Evolutionary conservation across 2,329 filamentous ascomycete genomes (phyloP).

Genomic region (Aspergillus niger): DNA sequence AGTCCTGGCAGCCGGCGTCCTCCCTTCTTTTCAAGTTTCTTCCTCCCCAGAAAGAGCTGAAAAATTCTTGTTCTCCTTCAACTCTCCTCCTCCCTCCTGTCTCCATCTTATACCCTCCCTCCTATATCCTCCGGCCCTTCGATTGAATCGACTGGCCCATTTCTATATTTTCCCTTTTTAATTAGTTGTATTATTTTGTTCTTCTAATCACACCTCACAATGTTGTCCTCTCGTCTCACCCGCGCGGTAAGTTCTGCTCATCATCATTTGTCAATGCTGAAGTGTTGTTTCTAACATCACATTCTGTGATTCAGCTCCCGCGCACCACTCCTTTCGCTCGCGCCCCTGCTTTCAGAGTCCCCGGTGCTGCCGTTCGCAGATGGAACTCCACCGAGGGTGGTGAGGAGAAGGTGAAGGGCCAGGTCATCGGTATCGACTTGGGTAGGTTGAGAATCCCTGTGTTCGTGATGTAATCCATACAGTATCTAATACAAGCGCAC

Average conservation of each 20-base stretch:
- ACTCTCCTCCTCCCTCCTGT: slow-evolving; percentile 10
- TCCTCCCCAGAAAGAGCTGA: slow-evolving; percentile 20
- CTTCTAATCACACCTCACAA: slow-evolving; percentile 49
- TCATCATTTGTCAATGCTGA: neutral
- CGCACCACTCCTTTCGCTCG: slow-evolving; percentile 72
- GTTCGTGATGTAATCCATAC: neutral
- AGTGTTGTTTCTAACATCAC: slow-evolving; percentile 11
- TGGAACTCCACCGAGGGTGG: slow-evolving; percentile 56
- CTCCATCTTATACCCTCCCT: slow-evolving; percentile 20
- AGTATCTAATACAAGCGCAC: slow-evolving; percentile 20
- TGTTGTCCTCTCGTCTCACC: slow-evolving; percentile 72
- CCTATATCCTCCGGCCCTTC: slow-evolving; percentile 23
- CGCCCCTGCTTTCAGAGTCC: slow-evolving; percentile 68
- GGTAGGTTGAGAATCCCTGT: slow-evolving; percentile 58
- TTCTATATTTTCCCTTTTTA: slow-evolving; percentile 32
- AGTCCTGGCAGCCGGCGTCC: slow-evolving; percentile 23
- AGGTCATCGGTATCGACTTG: slow-evolving; percentile 97
- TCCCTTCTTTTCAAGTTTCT: slow-evolving; percentile 35
- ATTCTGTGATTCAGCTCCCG: slow-evolving; percentile 62
- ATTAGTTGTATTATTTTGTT: slow-evolving; percentile 40
- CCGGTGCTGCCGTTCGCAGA: slow-evolving; percentile 69
- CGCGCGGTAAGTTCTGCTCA: slow-evolving; percentile 66
- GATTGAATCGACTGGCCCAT: slow-evolving; percentile 39
- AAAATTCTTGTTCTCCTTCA: slow-evolving; percentile 26
- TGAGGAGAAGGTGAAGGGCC: slow-evolving; percentile 83